Evolutionary conservation across 805 yeast species (phyloP), one percentile per base, ranked within the genome.

Genomic region (Pichia eremophila): DNA sequence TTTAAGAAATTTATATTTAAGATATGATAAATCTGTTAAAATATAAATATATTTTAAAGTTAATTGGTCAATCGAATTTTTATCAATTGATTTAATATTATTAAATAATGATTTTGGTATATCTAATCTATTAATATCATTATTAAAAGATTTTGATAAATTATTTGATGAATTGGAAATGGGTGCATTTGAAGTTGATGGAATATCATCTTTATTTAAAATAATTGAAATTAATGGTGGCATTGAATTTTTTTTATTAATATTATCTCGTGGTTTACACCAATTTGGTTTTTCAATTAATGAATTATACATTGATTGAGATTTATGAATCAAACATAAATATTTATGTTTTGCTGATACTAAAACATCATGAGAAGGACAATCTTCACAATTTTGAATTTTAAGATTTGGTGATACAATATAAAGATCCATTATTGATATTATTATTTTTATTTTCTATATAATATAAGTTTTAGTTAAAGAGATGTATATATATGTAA

Each of bases 391-490:
- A 25, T 55, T 49, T 14, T 61, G 53, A 28, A 63, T 39, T 42
- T 62, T 51, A 11, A 63, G 52, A 38, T 63, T 62, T n/a, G 67
- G 66, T 40, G 60, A 58, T 19, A 63, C 65, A 44, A 63, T 49
- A 40, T 54, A 63, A 15, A 63, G 37, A 38, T 63, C 62, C 66
- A 62, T 61, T 9, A 2, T 34, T 14, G 6, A 11, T 11, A 34
- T 10, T 10, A 4, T 14, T n/a, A n/a, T n/a, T n/a, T n/a, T n/a
- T n/a, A n/a, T n/a, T n/a, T n/a, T n/a, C n/a, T n/a, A n/a, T n/a
- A n/a, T n/a, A n/a, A n/a, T n/a, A n/a, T n/a, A n/a, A n/a, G n/a
- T n/a, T n/a, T n/a, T n/a, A n/a, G n/a, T n/a, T n/a, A n/a, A n/a
- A n/a, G n/a, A n/a, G n/a, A n/a, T n/a, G n/a, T n/a, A n/a, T n/a